Evolutionary conservation across 345 rosid genomes (phyloP), one percentile per base, ranked within the genome.

Genomic region (Trapa incisa): DNA sequence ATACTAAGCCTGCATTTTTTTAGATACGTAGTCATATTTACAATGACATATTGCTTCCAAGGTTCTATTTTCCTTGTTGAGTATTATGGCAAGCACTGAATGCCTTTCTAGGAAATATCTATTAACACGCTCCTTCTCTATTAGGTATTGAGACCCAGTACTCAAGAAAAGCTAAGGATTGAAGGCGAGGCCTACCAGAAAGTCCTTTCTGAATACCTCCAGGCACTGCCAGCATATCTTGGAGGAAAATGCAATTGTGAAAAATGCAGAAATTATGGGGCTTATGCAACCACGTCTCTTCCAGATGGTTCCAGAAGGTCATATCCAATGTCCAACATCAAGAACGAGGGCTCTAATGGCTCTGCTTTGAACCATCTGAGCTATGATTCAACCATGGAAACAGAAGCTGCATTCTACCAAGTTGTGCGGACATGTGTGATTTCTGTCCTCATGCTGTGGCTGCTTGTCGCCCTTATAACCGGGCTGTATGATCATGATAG

Each of bases 141-240:
- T 52, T 72, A 94, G 99, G 85, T 88, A 73, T 72, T 94, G 70
- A 87, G 84, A 79, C 97, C 97, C 68, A 65, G 70, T 15, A 90
- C 96, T 12, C 84, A 89, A 43, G 86, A 87, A 73, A 94, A 94
- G 81, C 72, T 94, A 70, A 94, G 87, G 82, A 84, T 94, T 56
- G 87, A 78, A 82, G 99, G 99, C 45, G 88, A 78, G 36, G 75
- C 62, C 75, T 89, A 83, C 79, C 76, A 58, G 37, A 80, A 65
- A 75, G 78, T 82, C 75, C 94, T 91, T 58, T 75, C 79, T 1
- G 88, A 84, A 68, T 70, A 80, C 79, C 82, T 94, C 65, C 86
- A 80, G 81, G 80, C 77, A 15, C 79, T 94, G 50, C 99, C 99
- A 41, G 75, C 83, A 32, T 94, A 80, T 81, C 96, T 94, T 45